phyloP scores from a whole-genome alignment of 257 asterid genomes.

The Thymus mandschuricus region DNA sequence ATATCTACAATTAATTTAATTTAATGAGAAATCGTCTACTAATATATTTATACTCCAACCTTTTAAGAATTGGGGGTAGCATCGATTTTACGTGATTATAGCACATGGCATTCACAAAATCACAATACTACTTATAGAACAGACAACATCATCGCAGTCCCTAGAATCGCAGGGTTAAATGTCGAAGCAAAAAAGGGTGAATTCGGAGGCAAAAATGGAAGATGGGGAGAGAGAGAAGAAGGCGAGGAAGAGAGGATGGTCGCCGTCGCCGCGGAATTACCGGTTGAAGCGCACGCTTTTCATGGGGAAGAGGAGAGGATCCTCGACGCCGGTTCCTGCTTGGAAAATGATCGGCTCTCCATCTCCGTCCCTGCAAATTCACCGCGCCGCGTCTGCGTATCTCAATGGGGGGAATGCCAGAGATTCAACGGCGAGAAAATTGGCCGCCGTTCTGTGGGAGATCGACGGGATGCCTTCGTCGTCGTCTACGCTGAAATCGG shows the following conservation, averaged over 20 bases:
- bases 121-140: no score
- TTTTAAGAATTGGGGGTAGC: no score
- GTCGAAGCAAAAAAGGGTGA: slow-evolving; percentile 57
- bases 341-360: slow-evolving; percentile 70
- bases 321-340: slow-evolving; percentile 77
- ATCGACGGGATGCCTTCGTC: slow-evolving; percentile 60
- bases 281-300: slow-evolving; percentile 70
- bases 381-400: slow-evolving; percentile 30
- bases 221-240: slow-evolving; percentile 55
- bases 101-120: no score
- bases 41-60: no score
- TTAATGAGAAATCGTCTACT: no score
- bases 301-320: slow-evolving; percentile 77
- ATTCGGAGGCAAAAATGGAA: slow-evolving; percentile 56
- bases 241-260: slow-evolving; percentile 77
- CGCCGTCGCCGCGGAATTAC: slow-evolving; percentile 62
- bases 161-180: slow-evolving; percentile 23
- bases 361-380: slow-evolving; percentile 51
- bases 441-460: slow-evolving; percentile 89
- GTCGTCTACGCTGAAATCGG: slow-evolving; percentile 45
- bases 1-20: no score
- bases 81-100: no score
- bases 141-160: not conserved
- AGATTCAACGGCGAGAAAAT: slow-evolving; percentile 65
- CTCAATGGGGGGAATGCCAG: slow-evolving; percentile 46